Percentiles rank a stretch among this genome's conserved stretches.
Conservation (phyloP, 306 rosid genomes). For the Cajanus cajan region DNA sequence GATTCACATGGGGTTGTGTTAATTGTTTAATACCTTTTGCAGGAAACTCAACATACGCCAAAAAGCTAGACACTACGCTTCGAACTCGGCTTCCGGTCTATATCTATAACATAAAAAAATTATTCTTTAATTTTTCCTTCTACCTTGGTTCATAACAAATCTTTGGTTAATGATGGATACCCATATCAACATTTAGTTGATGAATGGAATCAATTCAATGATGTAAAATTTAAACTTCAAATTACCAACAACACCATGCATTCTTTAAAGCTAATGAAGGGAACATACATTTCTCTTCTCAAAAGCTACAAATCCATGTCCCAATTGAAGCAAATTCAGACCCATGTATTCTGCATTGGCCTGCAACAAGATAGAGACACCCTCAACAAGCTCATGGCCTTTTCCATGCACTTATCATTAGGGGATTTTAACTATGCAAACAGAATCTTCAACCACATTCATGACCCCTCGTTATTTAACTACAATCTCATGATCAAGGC, state of each 20-base stretch:
- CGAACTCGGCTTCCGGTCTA: neutral
- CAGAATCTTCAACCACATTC: too few relatives aligned
- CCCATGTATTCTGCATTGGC: too few relatives aligned
- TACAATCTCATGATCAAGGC: conserved; percentile 60
- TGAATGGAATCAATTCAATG: neutral
- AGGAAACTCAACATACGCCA: too few relatives aligned
- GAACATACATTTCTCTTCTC: conserved; percentile 44
- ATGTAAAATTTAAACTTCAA: neutral
- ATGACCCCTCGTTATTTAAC: too few relatives aligned
- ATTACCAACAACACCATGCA: neutral
- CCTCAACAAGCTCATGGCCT: too few relatives aligned
- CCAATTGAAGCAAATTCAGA: conserved; percentile 66
- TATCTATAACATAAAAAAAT: neutral
- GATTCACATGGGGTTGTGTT: too few relatives aligned
- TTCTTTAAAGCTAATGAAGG: neutral
- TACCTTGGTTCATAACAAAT: neutral
- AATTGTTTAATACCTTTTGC: too few relatives aligned
- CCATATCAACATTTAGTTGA: neutral
- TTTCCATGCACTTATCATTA: too few relatives aligned
- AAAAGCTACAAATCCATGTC: conserved; percentile 51
- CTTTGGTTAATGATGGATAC: neutral
- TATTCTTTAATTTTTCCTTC: neutral
- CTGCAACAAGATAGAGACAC: too few relatives aligned
- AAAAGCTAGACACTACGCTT: too few relatives aligned
- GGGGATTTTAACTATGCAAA: too few relatives aligned